phyloP scores from a whole-genome alignment of 2,329 filamentous ascomycete species.

The Fusarium sp. region DNA sequence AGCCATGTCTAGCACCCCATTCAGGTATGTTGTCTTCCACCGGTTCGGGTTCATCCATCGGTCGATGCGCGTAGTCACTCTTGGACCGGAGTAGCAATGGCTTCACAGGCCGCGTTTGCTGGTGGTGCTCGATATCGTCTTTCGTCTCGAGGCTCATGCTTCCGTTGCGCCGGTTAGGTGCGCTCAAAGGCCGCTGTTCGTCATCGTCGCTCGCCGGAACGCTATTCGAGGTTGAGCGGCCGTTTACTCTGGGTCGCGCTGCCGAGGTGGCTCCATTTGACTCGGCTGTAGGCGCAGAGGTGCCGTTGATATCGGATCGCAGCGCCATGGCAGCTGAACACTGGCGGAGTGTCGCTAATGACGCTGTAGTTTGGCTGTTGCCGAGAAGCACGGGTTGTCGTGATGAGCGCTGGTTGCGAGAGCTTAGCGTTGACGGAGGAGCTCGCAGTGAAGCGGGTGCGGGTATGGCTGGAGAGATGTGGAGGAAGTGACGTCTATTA shows the following conservation, averaged over 20 bases:
- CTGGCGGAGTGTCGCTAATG: constrained; percentile 40
- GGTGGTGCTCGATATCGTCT: constrained; percentile 54
- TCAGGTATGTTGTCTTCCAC: constrained; percentile 62
- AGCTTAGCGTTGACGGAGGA: constrained; percentile 45
- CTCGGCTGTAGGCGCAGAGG: constrained; percentile 46
- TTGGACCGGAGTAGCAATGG: constrained; percentile 68
- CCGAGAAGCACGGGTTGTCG: constrained; percentile 43
- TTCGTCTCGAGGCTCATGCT: constrained; percentile 41
- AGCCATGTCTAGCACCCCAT: constrained; percentile 82
- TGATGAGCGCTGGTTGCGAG: constrained; percentile 35
- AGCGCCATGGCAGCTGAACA: constrained; percentile 50
- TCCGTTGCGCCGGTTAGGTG: constrained; percentile 59
- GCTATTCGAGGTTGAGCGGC: constrained; percentile 48
- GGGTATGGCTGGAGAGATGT: constrained; percentile 38
- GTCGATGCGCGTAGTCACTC: constrained; percentile 65
- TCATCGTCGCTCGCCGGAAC: constrained; percentile 44
- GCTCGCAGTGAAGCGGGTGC: constrained; percentile 38
- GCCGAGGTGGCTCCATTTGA: constrained; percentile 43
- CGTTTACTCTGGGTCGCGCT: constrained; percentile 48
- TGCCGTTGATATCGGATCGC: constrained; percentile 51
- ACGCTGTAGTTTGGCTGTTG: constrained; percentile 30
- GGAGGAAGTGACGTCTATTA: constrained; percentile 48
- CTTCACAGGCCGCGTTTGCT: constrained; percentile 58
- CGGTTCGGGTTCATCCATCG: constrained; percentile 57
- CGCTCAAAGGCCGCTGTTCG: constrained; percentile 60